Evolutionary conservation across 768 basidiomycete genomes (phyloP).

Genomic region (Candolleomyces eurysporus): DNA sequence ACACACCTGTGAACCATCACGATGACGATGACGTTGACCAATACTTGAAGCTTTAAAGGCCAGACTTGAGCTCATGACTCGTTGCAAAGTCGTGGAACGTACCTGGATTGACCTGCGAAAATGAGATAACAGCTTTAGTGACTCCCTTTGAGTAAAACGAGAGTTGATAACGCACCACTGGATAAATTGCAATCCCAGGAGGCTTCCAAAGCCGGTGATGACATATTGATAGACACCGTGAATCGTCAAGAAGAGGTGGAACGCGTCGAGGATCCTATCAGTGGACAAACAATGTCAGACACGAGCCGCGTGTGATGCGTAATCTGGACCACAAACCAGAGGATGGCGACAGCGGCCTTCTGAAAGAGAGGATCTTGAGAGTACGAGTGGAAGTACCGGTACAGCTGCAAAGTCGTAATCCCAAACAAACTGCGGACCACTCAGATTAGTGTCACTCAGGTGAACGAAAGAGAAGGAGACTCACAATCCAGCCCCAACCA

Average conservation of each 20-base stretch:
- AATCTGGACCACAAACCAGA: conserved; percentile 25
- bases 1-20: conserved; percentile 43
- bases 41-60: conserved; percentile 34
- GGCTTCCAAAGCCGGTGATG: conserved; percentile 34
- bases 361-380: conserved; percentile 33
- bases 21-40: conserved; percentile 43
- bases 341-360: conserved; percentile 32
- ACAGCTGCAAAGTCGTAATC: conserved; percentile 36
- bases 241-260: conserved; percentile 32
- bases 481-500: conserved; percentile 33
- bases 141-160: background rate
- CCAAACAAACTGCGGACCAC: conserved; percentile 32
- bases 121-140: background rate
- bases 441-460: too few species aligned
- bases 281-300: background rate
- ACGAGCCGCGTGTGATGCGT: background rate
- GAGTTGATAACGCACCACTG: conserved; percentile 24
- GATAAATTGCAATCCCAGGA: conserved; percentile 21
- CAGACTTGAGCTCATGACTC: background rate
- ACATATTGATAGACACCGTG: conserved; percentile 35
- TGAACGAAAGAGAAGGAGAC: conserved; percentile 8
- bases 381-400: conserved; percentile 40
- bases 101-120: conserved; percentile 33
- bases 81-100: background rate
- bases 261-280: conserved; percentile 31